Conservation (phyloP, 1,284 basidiomycete genomes). For the Xanthoconium separans region DNA sequence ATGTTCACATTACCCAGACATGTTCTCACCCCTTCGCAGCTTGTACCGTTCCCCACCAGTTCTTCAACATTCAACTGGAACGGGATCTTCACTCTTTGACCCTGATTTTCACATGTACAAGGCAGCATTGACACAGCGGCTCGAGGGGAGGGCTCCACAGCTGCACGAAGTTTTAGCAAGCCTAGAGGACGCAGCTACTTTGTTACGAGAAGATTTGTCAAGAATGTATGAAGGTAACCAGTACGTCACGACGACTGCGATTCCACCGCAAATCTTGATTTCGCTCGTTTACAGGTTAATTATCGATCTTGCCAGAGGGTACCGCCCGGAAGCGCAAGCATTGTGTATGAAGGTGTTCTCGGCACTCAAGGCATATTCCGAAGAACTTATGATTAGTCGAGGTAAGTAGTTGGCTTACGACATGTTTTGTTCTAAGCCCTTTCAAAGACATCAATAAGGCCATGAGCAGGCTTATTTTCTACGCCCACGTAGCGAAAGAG, state of each 20-base stretch:
- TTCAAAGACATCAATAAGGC: slow-evolving; percentile 21
- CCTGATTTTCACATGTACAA: slow-evolving; percentile 59
- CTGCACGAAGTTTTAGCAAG: slow-evolving; percentile 55
- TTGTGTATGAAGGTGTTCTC: slow-evolving; percentile 42
- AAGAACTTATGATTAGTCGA: slow-evolving; percentile 30
- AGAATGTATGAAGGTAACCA: slow-evolving; percentile 35
- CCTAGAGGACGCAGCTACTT: slow-evolving; percentile 55
- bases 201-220: slow-evolving; percentile 56
- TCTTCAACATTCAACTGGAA: slow-evolving; percentile 38
- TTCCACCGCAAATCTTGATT: not conserved
- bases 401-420: slow-evolving; percentile 29
- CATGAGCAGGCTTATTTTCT: slow-evolving; percentile 37
- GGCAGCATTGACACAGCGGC: slow-evolving; percentile 51
- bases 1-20: slow-evolving; percentile 38
- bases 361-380: slow-evolving; percentile 38
- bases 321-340: slow-evolving; percentile 48
- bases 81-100: slow-evolving; percentile 39
- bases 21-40: slow-evolving; percentile 45
- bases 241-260: slow-evolving; percentile 17
- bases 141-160: slow-evolving; percentile 57
- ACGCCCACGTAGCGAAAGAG: slow-evolving; percentile 44
- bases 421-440: slow-evolving; percentile 4
- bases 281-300: slow-evolving; percentile 40
- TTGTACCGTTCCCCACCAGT: slow-evolving; percentile 54
- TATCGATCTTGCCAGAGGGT: slow-evolving; percentile 39